phyloP scores from a whole-genome alignment of 257 asterid genomes.

The Salvia hispanica region DNA sequence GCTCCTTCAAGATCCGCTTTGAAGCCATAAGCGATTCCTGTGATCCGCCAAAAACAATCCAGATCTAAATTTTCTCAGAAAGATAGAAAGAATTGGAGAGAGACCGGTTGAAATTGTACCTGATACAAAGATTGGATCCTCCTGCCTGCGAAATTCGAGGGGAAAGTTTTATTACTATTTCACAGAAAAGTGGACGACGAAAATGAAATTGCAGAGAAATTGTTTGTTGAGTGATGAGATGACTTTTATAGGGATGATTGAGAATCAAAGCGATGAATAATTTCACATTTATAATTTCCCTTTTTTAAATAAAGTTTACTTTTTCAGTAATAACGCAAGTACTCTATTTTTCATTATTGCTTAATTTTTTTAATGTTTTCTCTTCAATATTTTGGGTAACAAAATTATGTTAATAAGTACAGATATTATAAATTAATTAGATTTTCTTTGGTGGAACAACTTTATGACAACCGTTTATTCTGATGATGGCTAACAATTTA shows the following conservation, averaged over 20 bases:
- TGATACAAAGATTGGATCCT: slow-evolving; percentile 44
- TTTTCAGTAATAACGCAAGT: too few relatives aligned
- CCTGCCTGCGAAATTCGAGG: slow-evolving; percentile 43
- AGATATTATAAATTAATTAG: too few relatives aligned
- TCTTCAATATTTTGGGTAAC: too few relatives aligned
- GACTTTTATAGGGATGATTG: slow-evolving; percentile 34
- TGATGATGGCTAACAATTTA: too few relatives aligned
- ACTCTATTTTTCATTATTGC: background rate
- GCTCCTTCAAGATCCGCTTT: slow-evolving; percentile 94
- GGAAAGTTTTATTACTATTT: slow-evolving; percentile 33
- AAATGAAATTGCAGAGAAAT: slow-evolving; percentile 35
- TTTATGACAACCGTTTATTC: too few relatives aligned
- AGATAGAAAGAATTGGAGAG: background rate
- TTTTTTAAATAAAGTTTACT: too few relatives aligned
- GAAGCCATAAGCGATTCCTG: slow-evolving; percentile 75
- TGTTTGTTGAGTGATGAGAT: background rate
- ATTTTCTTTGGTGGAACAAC: too few relatives aligned
- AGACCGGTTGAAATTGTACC: slow-evolving; percentile 32
- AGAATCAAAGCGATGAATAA: slow-evolving; percentile 10
- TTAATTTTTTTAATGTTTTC: background rate
- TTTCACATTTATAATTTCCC: background rate
- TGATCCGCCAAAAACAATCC: slow-evolving; percentile 26
- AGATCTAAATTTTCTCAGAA: slow-evolving; percentile 38
- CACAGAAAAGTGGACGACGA: slow-evolving; percentile 24
- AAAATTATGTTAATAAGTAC: too few relatives aligned